A percentile compares a stretch with the other conserved stretches of the same genome.
Evolutionary conservation across 495 filamentous ascomycete species (phyloP).

Genomic region (Choiromyces venosus): DNA sequence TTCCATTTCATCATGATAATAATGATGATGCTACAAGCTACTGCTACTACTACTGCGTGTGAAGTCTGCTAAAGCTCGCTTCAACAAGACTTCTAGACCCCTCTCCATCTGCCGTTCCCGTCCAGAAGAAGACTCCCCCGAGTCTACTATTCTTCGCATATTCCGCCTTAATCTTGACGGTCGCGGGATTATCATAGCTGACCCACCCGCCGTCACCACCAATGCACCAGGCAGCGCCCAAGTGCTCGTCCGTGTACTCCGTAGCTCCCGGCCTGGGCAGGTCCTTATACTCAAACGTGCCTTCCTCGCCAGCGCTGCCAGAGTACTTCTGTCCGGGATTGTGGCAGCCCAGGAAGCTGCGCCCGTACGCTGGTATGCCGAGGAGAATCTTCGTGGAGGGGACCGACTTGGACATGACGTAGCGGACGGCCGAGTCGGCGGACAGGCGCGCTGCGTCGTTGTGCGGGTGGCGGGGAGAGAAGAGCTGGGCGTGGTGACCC

Average conservation of each 20-base stretch:
- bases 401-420: conserved; percentile 62
- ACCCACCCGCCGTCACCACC: conserved; percentile 82
- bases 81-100: conserved; percentile 66
- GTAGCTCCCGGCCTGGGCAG: conserved; percentile 63
- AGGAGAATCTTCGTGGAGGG: conserved; percentile 67
- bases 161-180: conserved; percentile 76
- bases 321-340: conserved; percentile 60
- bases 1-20: background rate
- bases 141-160: conserved; percentile 71
- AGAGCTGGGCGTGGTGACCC: conserved; percentile 78
- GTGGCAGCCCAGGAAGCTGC: conserved; percentile 66
- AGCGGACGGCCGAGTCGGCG: conserved; percentile 60
- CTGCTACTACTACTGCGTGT: conserved; percentile 42
- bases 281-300: conserved; percentile 73
- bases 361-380: conserved; percentile 73
- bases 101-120: conserved; percentile 70
- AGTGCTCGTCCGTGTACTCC: conserved; percentile 62
- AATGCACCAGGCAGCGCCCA: conserved; percentile 68
- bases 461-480: conserved; percentile 51
- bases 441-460: conserved; percentile 54
- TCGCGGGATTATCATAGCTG: conserved; percentile 77
- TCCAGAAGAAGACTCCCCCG: conserved; percentile 88
- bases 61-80: conserved; percentile 66
- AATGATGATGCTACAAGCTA: background rate
- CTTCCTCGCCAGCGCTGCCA: conserved; percentile 67